These are phyloP conservation scores for Diddensiella caesifluorescens DNA, from an alignment of 805 yeast genomes.

Conservation along the genomic window DNA sequence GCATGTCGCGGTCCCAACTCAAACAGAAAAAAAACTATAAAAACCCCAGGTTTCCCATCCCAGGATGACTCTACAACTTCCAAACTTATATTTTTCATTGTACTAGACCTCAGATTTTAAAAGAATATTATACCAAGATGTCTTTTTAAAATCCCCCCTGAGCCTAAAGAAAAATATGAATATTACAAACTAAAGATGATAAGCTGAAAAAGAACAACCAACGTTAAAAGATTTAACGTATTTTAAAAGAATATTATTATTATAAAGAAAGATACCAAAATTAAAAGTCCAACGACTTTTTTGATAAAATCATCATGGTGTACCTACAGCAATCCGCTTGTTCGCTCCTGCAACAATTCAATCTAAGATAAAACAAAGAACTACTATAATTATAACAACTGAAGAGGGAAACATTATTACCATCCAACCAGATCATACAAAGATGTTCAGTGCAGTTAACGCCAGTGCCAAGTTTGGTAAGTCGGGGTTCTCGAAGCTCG, in stretches of 20 bases:
- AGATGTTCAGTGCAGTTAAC: constrained; percentile 1
- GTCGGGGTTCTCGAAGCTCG: constrained; percentile 23
- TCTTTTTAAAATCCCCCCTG: constrained; percentile 4
- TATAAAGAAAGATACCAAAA: not conserved
- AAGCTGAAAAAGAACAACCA: too few relatives aligned
- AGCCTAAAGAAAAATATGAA: too few relatives aligned
- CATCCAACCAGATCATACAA: not conserved
- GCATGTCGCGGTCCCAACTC: too few relatives aligned
- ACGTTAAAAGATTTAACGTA: too few relatives aligned
- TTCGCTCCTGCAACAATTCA: constrained; percentile 7
- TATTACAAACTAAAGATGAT: too few relatives aligned
- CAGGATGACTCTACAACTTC: not conserved
- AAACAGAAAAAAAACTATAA: not conserved
- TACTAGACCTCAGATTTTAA: not conserved
- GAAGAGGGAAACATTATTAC: not conserved
- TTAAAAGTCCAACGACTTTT: constrained; percentile 1
- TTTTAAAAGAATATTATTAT: too few relatives aligned
- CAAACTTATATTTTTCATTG: not conserved
- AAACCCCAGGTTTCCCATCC: not conserved
- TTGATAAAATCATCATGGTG: constrained; percentile 17
- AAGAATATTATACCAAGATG: constrained; percentile 1
- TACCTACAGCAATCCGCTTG: constrained; percentile 11
- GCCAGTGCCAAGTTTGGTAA: constrained; percentile 1
- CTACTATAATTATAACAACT: not conserved
- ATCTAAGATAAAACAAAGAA: too few relatives aligned